These are phyloP conservation scores for Tetrapisispora arboricola DNA, from an alignment of 805 yeast genomes.

Conservation along the genomic window DNA sequence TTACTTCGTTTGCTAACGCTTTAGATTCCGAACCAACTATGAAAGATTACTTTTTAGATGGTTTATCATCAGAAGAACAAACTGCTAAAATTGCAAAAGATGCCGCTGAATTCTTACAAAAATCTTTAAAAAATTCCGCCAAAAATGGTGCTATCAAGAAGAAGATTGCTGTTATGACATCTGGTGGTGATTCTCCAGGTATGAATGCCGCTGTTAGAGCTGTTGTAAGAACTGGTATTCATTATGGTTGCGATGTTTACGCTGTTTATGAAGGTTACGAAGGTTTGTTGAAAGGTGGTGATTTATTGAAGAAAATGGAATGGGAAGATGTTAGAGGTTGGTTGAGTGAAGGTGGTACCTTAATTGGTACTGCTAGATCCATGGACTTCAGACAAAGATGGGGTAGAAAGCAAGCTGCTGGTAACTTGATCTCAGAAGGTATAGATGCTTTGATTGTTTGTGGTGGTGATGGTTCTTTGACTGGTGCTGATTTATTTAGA, in stretches of 20 bases:
- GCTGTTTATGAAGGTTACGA: slow-evolving; percentile 93
- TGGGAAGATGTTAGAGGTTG: slow-evolving; percentile 97
- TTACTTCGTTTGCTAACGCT: slow-evolving; percentile 39
- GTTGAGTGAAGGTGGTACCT: slow-evolving; percentile 87
- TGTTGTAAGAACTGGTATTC: slow-evolving; percentile 85
- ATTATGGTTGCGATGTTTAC: slow-evolving; percentile 77
- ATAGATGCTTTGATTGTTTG: slow-evolving; percentile 92
- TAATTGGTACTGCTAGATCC: slow-evolving; percentile 93
- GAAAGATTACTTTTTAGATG: slow-evolving; percentile 16
- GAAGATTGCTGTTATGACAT: slow-evolving; percentile 86
- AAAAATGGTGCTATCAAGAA: slow-evolving; percentile 14
- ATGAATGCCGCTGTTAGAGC: slow-evolving; percentile 97
- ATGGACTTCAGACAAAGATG: slow-evolving; percentile 72
- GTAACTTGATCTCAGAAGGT: slow-evolving; percentile 74
- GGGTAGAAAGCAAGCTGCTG: slow-evolving; percentile 78
- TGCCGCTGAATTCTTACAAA: slow-evolving; percentile 13
- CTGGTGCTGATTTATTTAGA: slow-evolving; percentile 94
- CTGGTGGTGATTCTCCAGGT: slow-evolving; percentile 99
- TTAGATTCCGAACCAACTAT: slow-evolving; percentile 22
- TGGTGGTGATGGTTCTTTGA: slow-evolving; percentile 97
- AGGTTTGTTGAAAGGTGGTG: slow-evolving; percentile 84
- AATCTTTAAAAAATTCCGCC: slow-evolving; percentile 7
- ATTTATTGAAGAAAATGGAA: slow-evolving; percentile 59
- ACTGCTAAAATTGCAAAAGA: slow-evolving; percentile 8
- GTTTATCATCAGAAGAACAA: slow-evolving; percentile 6